These are phyloP conservation scores for Paramecium octaurelia DNA, from an alignment of 73 alveolate genomes.

Conservation along the genomic window DNA sequence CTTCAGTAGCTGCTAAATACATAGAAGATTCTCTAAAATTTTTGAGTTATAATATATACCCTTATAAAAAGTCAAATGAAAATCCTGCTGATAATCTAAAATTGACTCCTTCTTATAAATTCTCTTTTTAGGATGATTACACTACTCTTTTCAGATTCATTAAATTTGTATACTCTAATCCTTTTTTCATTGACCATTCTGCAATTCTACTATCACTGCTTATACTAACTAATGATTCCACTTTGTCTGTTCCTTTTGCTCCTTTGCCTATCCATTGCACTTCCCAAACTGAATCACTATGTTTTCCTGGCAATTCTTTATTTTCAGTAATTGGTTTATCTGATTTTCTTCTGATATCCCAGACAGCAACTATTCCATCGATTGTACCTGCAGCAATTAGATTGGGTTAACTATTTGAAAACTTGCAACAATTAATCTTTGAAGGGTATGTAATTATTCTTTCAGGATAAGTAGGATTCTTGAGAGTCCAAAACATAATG, in stretches of 20 bases:
- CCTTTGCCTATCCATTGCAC: constrained; percentile 93
- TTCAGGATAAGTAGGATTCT: constrained; percentile 97
- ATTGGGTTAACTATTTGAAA: constrained; percentile 90
- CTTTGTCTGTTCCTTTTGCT: constrained; percentile 79
- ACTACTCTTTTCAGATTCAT: constrained; percentile 92
- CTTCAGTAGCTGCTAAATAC: constrained; percentile 96
- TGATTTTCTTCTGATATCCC: constrained; percentile 83
- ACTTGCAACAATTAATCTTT: constrained; percentile 86
- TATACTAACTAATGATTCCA: constrained; percentile 86
- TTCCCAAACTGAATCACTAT: constrained; percentile 98
- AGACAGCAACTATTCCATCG: constrained; percentile 94
- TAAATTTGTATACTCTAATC: constrained; percentile 93
- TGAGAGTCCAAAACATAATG: constrained; percentile 95
- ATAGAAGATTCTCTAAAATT: constrained; percentile 73
- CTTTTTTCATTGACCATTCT: constrained; percentile 97
- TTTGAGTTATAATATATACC: constrained; percentile 55
- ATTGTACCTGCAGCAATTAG: constrained; percentile 93
- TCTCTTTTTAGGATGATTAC: constrained; percentile 85
- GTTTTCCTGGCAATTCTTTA: constrained; percentile 91
- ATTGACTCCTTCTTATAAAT: constrained; percentile 85
- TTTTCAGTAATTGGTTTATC: constrained; percentile 92
- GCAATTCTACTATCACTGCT: constrained; percentile 95
- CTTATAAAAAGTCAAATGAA: constrained; percentile 77
- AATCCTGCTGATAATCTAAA: constrained; percentile 88
- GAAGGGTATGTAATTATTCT: constrained; percentile 88